These are phyloP conservation scores for Xylaria polymorpha DNA, from an alignment of 2,329 filamentous ascomycete species.

Conservation along the genomic window DNA sequence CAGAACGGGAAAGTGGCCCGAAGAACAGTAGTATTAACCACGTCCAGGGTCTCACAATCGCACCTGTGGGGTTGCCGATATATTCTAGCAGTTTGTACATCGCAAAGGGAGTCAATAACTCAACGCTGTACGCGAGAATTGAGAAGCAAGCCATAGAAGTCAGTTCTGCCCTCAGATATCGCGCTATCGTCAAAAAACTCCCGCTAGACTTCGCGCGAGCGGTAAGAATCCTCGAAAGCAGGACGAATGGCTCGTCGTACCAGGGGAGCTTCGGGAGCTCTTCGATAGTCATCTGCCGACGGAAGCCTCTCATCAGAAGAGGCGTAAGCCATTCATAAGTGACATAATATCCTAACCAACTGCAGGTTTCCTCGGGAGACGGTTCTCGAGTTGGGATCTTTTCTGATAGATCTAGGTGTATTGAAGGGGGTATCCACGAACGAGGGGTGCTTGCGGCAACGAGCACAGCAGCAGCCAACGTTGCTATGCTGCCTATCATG, in stretches of 20 bases:
- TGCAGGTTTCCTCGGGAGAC: slow-evolving; percentile 64
- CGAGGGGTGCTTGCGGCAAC: slow-evolving; percentile 60
- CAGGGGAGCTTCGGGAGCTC: slow-evolving; percentile 63
- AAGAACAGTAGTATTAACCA: slow-evolving; percentile 66
- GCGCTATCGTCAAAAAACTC: slow-evolving; percentile 59
- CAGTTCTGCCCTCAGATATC: slow-evolving; percentile 58
- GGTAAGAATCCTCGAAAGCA: slow-evolving; percentile 57
- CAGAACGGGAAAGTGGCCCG: slow-evolving; percentile 61
- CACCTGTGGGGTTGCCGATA: slow-evolving; percentile 58
- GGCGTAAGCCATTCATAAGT: slow-evolving; percentile 64
- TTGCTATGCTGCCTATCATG: slow-evolving; percentile 52
- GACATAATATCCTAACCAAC: slow-evolving; percentile 64
- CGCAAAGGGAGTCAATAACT: slow-evolving; percentile 64
- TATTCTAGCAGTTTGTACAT: slow-evolving; percentile 66
- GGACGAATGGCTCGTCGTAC: slow-evolving; percentile 65
- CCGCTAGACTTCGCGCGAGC: slow-evolving; percentile 57
- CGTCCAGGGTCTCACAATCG: slow-evolving; percentile 61
- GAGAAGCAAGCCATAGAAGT: slow-evolving; percentile 59
- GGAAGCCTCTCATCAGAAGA: slow-evolving; percentile 60
- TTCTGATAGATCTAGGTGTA: slow-evolving; percentile 54
- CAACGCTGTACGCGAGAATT: slow-evolving; percentile 54
- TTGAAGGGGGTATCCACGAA: slow-evolving; percentile 61
- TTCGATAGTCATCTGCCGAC: slow-evolving; percentile 58
- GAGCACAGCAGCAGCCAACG: slow-evolving; percentile 53
- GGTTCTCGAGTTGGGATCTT: slow-evolving; percentile 54